Evolutionary conservation across 2,329 filamentous ascomycete genomes (phyloP), one percentile per base, ranked within the genome.

Genomic region (Trichoderma polysporum): DNA sequence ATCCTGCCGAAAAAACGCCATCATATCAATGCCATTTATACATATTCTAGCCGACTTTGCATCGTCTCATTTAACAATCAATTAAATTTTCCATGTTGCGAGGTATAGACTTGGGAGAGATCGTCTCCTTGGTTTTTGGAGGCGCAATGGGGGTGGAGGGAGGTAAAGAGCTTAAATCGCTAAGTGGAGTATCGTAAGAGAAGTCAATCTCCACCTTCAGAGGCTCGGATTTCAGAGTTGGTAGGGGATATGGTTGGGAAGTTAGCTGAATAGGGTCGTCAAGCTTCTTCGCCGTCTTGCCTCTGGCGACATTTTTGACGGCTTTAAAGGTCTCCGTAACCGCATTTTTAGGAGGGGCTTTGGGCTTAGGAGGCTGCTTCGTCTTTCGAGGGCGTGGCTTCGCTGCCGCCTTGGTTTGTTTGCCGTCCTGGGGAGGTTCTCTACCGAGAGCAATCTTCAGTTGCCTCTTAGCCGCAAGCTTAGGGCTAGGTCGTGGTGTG

Each of bases 401-500:
- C 49, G 71, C 39, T 13, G 61, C 58, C 39, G 61, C 58, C 47
- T 72, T 71, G 54, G 73, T 66, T 29, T 67, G 59, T 53, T 67
- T 73, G 5, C 68, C 70, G 41, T 61, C 65, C n/a, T 59, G 63
- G 7, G 69, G 31, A 12, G 69, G 29, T 41, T 69, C 61, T 29
- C 72, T 70, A n/a, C 66, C 74, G 68, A 87, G 86, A 1, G 75
- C 70, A 35, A 89, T 80, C 69, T 80, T 83, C 69, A 80, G 82
- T 72, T 89, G 87, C 73, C 84, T 88, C 53, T 81, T 84, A 19
- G 73, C 77, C 37, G 81, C 80, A 12, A 67, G 71, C 71, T 80
- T 83, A 49, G 87, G 87, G 72, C 85, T 89, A 22, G 86, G 81
- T 57, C 78, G 81, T 7, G 87, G 87, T 1, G 87, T 90, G 3